Evolutionary conservation across 768 basidiomycete genomes (phyloP), one percentile per base, ranked within the genome.

Genomic region (Trametes coccinea): DNA sequence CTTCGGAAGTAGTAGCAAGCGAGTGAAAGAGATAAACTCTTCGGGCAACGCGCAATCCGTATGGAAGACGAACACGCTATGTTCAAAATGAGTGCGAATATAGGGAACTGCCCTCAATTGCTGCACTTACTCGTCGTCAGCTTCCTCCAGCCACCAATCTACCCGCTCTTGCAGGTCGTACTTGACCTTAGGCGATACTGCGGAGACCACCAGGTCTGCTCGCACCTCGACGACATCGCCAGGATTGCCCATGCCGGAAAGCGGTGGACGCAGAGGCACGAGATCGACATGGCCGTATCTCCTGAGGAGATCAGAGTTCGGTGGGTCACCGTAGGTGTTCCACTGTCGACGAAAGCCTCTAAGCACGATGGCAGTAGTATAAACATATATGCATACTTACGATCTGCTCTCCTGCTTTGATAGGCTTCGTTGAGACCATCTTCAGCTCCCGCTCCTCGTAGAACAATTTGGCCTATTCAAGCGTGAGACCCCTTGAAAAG

Each of bases 251-350:
- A 71, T 59, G 4, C 75, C 77, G 22, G 79, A 77, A 22, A 78
- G 65, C 0, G 81, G 75, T 14, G 65, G 61, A 0, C 48, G 34
- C 10, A 89, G 71, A 8, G 81, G 82, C 16, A 95, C 72, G 31
- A 86, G 69, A 74, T 98, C 97, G 56, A 96, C 88, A 69, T 98
- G 91, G 0, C 97, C 97, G 69, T 96, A 98, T 58, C 92, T 85
- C 46, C 97, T 85, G n/a, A 99, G 82, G 7, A 99, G 83, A 66
- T 95, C 95, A 6, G 91, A 84, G 70, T 98, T 98, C 5, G 96
- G 93, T 2, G 86, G 88, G 69, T 95, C 91, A 30, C 89, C 93
- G 72, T 98, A 99, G 0, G 96, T 98, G 73, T 98, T 98, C 85
- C 88, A 94, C 93, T 66, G 22, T 8, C 41, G 14, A 8, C 8